These are phyloP conservation scores for Penicillium cataractarum DNA, from an alignment of 495 filamentous ascomycete genomes.

Conservation along the genomic window DNA sequence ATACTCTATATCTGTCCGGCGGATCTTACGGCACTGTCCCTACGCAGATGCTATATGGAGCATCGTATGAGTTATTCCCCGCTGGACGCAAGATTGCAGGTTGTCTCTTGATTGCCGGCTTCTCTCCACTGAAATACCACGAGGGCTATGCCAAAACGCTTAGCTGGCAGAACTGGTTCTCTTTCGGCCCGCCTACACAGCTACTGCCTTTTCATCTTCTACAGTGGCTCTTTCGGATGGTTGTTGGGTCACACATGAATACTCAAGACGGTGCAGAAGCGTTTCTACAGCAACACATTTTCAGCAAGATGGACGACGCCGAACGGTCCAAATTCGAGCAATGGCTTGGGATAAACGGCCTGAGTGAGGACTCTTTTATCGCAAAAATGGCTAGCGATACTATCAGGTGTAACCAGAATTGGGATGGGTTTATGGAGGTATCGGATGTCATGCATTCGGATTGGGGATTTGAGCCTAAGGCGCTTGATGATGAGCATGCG, in stretches of 20 bases:
- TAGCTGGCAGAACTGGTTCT: constrained; percentile 14
- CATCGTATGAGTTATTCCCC: constrained; percentile 10
- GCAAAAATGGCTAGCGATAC: constrained; percentile 3
- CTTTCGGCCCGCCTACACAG: constrained; percentile 6
- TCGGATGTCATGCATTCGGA: constrained; percentile 15
- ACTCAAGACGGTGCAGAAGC: not conserved
- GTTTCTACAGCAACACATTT: not conserved
- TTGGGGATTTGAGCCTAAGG: constrained; percentile 13
- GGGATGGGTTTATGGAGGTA: constrained; percentile 14
- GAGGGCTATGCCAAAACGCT: constrained; percentile 1
- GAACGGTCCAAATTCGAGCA: not conserved
- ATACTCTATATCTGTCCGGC: constrained; percentile 8
- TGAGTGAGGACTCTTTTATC: constrained; percentile 7
- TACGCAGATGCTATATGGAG: constrained; percentile 15
- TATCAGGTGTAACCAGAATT: constrained; percentile 6
- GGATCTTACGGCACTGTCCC: constrained; percentile 13
- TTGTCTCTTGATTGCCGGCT: constrained; percentile 8
- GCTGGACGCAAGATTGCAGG: constrained; percentile 11
- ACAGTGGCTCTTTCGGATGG: constrained; percentile 5
- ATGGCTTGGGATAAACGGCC: not conserved
- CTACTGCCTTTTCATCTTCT: constrained; percentile 1
- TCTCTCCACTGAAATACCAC: constrained; percentile 8
- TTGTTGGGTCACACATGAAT: not conserved
- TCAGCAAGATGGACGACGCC: not conserved
- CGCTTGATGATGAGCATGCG: constrained; percentile 11